Evolutionary conservation across 1,284 basidiomycete species (phyloP), one percentile per base, ranked within the genome.

Genomic region (Stygiomarasmius scandens): DNA sequence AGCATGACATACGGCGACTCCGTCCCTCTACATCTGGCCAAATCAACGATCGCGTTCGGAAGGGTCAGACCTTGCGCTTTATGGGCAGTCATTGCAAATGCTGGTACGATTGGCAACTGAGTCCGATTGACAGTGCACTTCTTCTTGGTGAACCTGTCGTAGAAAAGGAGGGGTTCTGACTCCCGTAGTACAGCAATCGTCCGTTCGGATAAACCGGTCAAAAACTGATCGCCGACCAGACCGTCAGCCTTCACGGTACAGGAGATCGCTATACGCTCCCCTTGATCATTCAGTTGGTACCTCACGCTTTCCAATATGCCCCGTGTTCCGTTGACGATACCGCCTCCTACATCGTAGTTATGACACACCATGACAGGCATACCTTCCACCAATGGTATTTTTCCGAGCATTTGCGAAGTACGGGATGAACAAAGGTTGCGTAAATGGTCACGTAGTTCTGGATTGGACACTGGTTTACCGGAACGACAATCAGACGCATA

Each of bases 301-400:
- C 52, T 38, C 1, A 62, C 50, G 14, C 27, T 45, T 10, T 25
- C 51, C 22, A 62, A 25, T 4, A 4, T 57, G 3, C 61, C 61
- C 2, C 14, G 44, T 25, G 44, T 47, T 12, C 62, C 62, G 48
- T 63, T 63, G 0, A 63, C 60, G 11, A 61, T 41, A 10, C 62
- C 60, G 0, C 43, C 32, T n/a, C 52, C 52, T 8, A 63, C 58
- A 23, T 61, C 62, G 32, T 54, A 63, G 32, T 63, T 63, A 1
- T 53, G 51, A 2, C 43, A 36, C 0, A 63, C 34, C 12, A 63
- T 47, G 2, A 63, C 54, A 0, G 60, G 62, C 62, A 63, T 63
- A 11, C 62, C 62, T 9, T 57, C 34, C 0, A 61, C 62, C 4
- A 63, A 20, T 0, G 62, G 62, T 0, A 63, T 16, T 20, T 36